Base-by-base conservation (phyloP, 2,329 filamentous ascomycete species). In the Aspergillus persii region DNA sequence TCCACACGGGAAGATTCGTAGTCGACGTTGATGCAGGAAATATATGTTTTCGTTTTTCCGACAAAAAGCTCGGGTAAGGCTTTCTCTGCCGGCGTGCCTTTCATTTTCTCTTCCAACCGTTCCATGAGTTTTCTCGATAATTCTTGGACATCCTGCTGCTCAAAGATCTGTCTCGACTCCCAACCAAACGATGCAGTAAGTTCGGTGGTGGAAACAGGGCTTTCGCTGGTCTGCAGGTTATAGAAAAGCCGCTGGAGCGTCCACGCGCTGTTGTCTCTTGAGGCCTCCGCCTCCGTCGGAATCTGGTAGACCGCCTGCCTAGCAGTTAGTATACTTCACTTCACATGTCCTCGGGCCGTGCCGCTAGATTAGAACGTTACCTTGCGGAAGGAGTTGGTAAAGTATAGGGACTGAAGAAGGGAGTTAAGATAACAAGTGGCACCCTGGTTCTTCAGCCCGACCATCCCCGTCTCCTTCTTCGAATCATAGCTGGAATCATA, bases 141-240 rank as follows among this genome's bases (percentile, higher is more conserved):
- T 74, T 99, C 95, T 74, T 99, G 95, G 8, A 99, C 95, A 76
- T 99, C 95, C 76, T 99, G 95, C 74, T 99, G 95, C 77, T 98
- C 94, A 68, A 99, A 99, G 55, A 98, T 96, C 72, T 99, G 94
- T 64, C 92, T 87, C 2, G 94, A 96, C 70, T 99, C 94, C 95
- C 95, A 99, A 27, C 95, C 95, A 74, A 99, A 99, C 0, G 95
- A 98, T 66, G 92, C 91, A 6, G 95, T 99, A 44, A 99, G 84
- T 72, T 99, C 95, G 54, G 89, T 92, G 1, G 95, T 99, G 44
- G 91, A 86, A 2, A 99, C 94, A 0, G 96, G 91, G 39, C 82
- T 80, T 54, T 88, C 87, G 44, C 89, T 94, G 11, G 92, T 96
- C 74, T 99, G 95, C 23, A 99, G 82, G 66, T 93, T 91, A 71